Percentiles rank a stretch among this genome's conserved stretches.
Conservation (phyloP, 352 stramenopile species). For the Globisporangium irregulare region DNA sequence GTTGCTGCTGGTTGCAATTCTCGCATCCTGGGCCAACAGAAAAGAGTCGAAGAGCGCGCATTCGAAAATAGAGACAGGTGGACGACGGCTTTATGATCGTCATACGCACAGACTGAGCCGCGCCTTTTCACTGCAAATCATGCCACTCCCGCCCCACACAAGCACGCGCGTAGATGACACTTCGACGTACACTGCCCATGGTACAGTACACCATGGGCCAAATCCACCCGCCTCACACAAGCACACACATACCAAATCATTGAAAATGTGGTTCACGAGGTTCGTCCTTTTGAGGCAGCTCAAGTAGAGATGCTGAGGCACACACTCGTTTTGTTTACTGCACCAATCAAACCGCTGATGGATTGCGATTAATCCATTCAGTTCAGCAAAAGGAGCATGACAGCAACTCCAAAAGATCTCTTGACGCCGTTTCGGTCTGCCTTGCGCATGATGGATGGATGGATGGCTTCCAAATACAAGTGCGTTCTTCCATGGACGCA, state of each 20-base stretch:
- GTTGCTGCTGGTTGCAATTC: background rate
- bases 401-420: constrained; percentile 3
- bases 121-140: background rate
- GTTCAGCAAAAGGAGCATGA: background rate
- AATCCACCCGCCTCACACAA: no score
- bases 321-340: background rate
- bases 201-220: no score
- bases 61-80: background rate
- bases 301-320: background rate
- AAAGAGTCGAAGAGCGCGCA: background rate
- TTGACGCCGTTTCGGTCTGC: constrained; percentile 2
- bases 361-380: constrained; percentile 4
- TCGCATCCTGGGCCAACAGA: background rate
- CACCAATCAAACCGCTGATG: background rate
- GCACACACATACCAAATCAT: background rate
- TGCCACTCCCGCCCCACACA: background rate
- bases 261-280: background rate
- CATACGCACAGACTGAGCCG: background rate
- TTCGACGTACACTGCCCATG: background rate
- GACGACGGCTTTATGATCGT: background rate
- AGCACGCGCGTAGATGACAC: background rate
- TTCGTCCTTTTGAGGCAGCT: background rate
- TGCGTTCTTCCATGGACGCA: background rate
- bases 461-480: background rate
- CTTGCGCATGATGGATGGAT: constrained; percentile 1